Percentiles rank a stretch among this genome's conserved stretches.
These are phyloP conservation scores for Clitopilus passeckerianus DNA, from an alignment of 768 basidiomycete species.

Conservation along the genomic window DNA sequence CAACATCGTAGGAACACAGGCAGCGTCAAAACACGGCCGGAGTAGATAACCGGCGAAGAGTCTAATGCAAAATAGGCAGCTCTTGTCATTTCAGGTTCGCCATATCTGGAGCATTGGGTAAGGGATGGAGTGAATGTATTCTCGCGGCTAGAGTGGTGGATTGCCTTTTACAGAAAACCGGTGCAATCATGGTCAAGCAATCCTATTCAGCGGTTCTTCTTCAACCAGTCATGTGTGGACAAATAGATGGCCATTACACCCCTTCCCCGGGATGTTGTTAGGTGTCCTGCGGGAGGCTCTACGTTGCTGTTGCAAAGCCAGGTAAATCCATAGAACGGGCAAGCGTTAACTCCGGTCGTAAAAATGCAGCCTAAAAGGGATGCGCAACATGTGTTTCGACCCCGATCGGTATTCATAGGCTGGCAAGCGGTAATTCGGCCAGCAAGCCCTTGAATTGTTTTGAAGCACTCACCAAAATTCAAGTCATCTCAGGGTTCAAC, in stretches of 20 bases:
- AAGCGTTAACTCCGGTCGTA: too few relatives aligned
- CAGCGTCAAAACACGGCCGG: neutral
- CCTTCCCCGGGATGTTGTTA: too few relatives aligned
- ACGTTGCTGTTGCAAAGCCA: too few relatives aligned
- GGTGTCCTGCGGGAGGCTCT: too few relatives aligned
- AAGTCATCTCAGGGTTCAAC: too few relatives aligned
- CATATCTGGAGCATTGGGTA: neutral
- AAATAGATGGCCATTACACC: too few relatives aligned
- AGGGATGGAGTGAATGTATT: conserved; percentile 1
- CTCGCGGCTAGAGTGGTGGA: neutral
- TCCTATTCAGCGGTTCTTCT: neutral
- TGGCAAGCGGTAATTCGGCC: neutral
- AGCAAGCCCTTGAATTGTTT: neutral
- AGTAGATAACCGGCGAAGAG: neutral
- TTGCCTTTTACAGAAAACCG: neutral
- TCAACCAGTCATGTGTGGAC: neutral
- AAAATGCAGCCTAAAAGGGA: neutral
- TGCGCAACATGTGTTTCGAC: neutral
- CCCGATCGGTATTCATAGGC: neutral
- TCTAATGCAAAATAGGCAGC: neutral
- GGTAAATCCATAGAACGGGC: too few relatives aligned
- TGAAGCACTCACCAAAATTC: too few relatives aligned
- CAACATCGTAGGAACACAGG: neutral
- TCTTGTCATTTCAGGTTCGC: neutral
- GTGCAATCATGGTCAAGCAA: neutral